Evolutionary conservation across 78 protist species (phyloP), one percentile per base, ranked within the genome.

Genomic region (slime mould (Dictyostelium discoideum)): DNA sequence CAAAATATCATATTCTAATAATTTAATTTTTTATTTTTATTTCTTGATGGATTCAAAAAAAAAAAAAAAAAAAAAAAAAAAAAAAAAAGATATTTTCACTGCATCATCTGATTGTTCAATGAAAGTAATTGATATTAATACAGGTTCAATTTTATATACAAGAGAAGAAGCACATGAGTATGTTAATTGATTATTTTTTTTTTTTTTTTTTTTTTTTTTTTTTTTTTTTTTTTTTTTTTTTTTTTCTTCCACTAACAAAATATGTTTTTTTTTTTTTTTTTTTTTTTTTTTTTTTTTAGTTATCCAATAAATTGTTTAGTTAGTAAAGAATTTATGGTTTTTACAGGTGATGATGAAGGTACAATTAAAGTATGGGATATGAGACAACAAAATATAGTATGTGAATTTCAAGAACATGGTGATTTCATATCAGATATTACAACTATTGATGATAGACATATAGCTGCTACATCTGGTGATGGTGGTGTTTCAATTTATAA

Each of bases 321-420:
- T 26, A 90, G 95, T 73, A 90, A 82, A 82, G 95, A 90, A 20
- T 90, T 90, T 90, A 90, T 90, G 95, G 80, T 90, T 46, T 90
- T 90, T 83, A 90, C 95, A 69, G 95, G 95, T 90, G 95, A 90
- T 72, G 95, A 90, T 90, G 95, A 90, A 82, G 95, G 95, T 83
- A 90, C 84, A 22, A 85, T 90, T 39, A 90, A 90, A 69, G 95
- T 90, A 29, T 90, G 95, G 95, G 95, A 90, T 72, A 90, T 90
- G 95, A 90, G 95, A 90, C 95, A 90, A 82, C 95, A 90, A 29
- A 90, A 82, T 82, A 80, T 90, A 26, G 95, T 90, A 18, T 90
- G 95, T 48, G 95, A 90, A 82, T 90, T 90, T 82, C 88, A 80
- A 82, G 95, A 90, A 50, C 95, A 90, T 90, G 95, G 87, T 37